Percentiles rank a stretch among this genome's conserved stretches.
Conservation (phyloP, 805 yeast genomes). For the Kuraishia floccosa region DNA sequence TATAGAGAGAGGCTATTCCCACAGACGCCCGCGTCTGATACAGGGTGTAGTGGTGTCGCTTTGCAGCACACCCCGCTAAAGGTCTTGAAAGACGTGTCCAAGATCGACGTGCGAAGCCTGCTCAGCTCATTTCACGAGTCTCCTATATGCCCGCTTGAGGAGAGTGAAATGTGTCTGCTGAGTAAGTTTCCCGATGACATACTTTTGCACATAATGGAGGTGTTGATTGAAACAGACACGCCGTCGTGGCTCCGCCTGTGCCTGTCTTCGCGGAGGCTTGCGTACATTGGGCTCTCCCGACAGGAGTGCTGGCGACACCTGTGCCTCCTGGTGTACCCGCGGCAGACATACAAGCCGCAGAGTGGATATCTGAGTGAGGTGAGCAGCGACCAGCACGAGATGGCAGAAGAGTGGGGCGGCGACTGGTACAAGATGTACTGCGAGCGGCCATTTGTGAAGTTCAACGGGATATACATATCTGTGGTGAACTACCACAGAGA, state of each 20-base stretch:
- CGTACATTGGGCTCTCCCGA: constrained; percentile 44
- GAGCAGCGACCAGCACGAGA: constrained; percentile 18
- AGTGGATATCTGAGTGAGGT: constrained; percentile 24
- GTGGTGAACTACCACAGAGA: constrained; percentile 76
- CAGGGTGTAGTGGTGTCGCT: no score
- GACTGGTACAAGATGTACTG: constrained; percentile 41
- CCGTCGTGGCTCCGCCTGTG: constrained; percentile 58
- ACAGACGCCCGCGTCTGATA: constrained; percentile 8
- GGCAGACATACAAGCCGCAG: constrained; percentile 39
- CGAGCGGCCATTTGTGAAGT: constrained; percentile 69
- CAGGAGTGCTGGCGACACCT: constrained; percentile 38
- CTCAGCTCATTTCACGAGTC: constrained; percentile 22
- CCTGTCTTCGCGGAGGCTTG: constrained; percentile 43
- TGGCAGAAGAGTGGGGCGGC: constrained; percentile 28
- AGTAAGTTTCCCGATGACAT: constrained; percentile 47
- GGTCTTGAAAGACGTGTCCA: constrained; percentile 30
- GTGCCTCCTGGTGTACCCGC: constrained; percentile 38
- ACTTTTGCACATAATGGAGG: constrained; percentile 35
- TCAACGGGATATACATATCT: constrained; percentile 76
- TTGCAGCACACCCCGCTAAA: no score
- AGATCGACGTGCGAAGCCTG: constrained; percentile 29
- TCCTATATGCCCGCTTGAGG: constrained; percentile 14
- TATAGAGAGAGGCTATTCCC: constrained; percentile 45
- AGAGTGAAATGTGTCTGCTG: constrained; percentile 26
- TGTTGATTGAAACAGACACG: constrained; percentile 34